Conservation (phyloP, 495 filamentous ascomycete species). For the Lepraria neglecta region DNA sequence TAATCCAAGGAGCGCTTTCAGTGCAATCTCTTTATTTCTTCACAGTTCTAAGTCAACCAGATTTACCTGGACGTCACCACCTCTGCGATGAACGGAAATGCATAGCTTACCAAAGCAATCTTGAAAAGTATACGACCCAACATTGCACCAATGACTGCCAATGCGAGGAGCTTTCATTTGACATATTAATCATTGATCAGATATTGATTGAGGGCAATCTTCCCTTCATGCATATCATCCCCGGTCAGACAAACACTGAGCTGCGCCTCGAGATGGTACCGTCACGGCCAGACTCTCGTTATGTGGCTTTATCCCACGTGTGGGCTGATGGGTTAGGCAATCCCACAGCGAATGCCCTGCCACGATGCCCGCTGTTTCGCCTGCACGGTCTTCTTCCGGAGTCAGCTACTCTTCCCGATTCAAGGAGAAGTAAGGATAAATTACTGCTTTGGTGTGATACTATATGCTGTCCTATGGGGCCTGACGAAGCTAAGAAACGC, state of each 20-base stretch:
- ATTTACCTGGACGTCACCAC: constrained; percentile 6
- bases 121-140: constrained; percentile 8
- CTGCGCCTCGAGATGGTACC: neutral
- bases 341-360: constrained; percentile 17
- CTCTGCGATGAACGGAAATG: constrained; percentile 3
- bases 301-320: constrained; percentile 30
- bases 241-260: neutral
- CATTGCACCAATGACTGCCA: constrained; percentile 1
- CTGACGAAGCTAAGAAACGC: constrained; percentile 1
- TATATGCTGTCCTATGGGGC: constrained; percentile 17
- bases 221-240: constrained; percentile 10
- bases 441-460: constrained; percentile 22
- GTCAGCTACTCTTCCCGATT: neutral
- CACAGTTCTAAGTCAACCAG: neutral
- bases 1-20: neutral
- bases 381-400: neutral
- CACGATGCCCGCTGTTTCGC: constrained; percentile 19
- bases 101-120: constrained; percentile 5
- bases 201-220: constrained; percentile 8
- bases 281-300: neutral
- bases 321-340: constrained; percentile 27
- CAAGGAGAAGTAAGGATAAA: neutral
- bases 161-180: constrained; percentile 5
- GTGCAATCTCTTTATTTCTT: constrained; percentile 17
- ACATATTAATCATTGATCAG: neutral